A percentile compares a stretch with the other conserved stretches of the same genome.
phyloP scores from a whole-genome alignment of 129 eudicot species.

The Tagetes patula region DNA sequence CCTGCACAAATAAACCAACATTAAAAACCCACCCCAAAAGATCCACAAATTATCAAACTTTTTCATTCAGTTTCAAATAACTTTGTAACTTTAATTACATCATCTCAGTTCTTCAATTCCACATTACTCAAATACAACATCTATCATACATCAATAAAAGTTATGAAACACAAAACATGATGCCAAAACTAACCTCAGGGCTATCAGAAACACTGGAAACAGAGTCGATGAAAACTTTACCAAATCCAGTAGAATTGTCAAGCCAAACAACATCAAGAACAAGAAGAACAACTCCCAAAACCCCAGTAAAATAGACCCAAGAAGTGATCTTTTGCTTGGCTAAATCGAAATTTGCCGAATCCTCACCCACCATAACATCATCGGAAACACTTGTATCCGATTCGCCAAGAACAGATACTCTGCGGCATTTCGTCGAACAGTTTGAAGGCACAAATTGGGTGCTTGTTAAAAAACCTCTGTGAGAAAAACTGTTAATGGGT shows the following conservation, averaged over 20 bases:
- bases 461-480: constrained; percentile 6
- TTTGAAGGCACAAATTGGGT: constrained; percentile 19
- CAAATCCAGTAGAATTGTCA: constrained; percentile 87
- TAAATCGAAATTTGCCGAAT: constrained; percentile 76
- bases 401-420: constrained; percentile 42
- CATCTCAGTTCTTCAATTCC: neutral
- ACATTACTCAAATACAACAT: neutral
- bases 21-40: constrained; percentile 3
- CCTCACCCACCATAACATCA: constrained; percentile 73
- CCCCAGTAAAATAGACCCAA: constrained; percentile 75
- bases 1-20: constrained; percentile 53
- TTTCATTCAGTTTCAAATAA: neutral
- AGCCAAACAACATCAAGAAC: constrained; percentile 82
- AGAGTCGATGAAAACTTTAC: constrained; percentile 66
- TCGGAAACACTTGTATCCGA: constrained; percentile 43
- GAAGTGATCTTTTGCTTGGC: constrained; percentile 76
- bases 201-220: constrained; percentile 63
- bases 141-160: neutral
- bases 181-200: constrained; percentile 70
- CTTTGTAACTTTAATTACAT: neutral
- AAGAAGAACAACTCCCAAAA: constrained; percentile 74
- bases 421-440: constrained; percentile 36
- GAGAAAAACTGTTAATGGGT: constrained; percentile 21
- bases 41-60: constrained; percentile 11
- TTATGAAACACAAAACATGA: neutral